Percentiles rank a stretch among this genome's conserved stretches.
phyloP scores from a whole-genome alignment of 1,139 yeast genomes.

The Yamadazyma taylorii region DNA sequence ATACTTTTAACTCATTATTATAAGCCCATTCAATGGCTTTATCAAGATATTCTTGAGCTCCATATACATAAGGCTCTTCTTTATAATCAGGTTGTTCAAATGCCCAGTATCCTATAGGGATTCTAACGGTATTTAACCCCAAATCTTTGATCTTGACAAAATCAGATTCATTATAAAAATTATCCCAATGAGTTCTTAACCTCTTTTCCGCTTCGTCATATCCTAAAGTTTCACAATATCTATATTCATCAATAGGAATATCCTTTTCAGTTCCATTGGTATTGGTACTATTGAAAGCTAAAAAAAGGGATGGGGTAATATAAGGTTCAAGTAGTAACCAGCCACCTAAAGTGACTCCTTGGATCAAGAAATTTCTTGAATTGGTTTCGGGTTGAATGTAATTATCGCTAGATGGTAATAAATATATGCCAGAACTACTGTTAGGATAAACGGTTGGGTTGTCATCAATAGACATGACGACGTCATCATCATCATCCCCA shows the following conservation, averaged over 20 bases:
- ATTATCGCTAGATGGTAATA: too few relatives aligned
- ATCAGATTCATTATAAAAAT: conserved; percentile 77
- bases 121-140: conserved; percentile 84
- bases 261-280: conserved; percentile 29
- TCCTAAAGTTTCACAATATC: conserved; percentile 65
- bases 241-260: conserved; percentile 88
- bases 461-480: too few relatives aligned
- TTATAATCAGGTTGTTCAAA: conserved; percentile 48
- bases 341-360: conserved; percentile 88
- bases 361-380: conserved; percentile 17
- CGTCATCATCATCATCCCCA: too few relatives aligned
- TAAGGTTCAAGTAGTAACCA: conserved; percentile 87
- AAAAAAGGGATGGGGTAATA: conserved; percentile 81
- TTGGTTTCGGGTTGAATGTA: conserved; percentile 5
- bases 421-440: too few relatives aligned
- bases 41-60: conserved; percentile 74
- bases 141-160: conserved; percentile 56
- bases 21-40: conserved; percentile 77
- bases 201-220: conserved; percentile 51
- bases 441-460: too few relatives aligned
- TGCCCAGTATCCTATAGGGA: conserved; percentile 98
- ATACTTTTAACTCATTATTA: conserved; percentile 63
- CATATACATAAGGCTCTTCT: conserved; percentile 84
- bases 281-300: conserved; percentile 32
- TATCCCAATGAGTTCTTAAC: conserved; percentile 71